A percentile compares a stretch with the other conserved stretches of the same genome.
phyloP scores from a whole-genome alignment of 2,329 filamentous ascomycete species.

The Microcyclosporella mali region DNA sequence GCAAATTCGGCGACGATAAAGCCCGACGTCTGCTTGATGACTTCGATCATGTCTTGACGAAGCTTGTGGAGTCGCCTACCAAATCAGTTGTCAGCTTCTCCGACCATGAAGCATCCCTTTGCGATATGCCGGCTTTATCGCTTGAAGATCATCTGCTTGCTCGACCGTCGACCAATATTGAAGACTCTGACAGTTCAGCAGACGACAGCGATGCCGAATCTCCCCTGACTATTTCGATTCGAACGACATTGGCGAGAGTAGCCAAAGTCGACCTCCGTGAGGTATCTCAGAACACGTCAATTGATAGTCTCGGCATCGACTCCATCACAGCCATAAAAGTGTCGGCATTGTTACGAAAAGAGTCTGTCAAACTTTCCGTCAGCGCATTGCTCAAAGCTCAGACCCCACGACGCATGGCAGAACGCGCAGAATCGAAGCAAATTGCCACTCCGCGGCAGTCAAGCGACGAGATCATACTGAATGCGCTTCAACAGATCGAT shows the following conservation, averaged over 20 bases:
- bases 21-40: conserved; percentile 45
- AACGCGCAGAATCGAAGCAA: conserved; percentile 20
- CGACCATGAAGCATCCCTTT: conserved; percentile 54
- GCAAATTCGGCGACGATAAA: conserved; percentile 48
- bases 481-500: conserved; percentile 10
- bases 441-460: conserved; percentile 29
- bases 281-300: conserved; percentile 56
- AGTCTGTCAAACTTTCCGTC: conserved; percentile 58
- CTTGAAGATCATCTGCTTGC: conserved; percentile 6
- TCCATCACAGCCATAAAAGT: conserved; percentile 90
- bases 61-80: conserved; percentile 48
- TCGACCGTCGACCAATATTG: conserved; percentile 4
- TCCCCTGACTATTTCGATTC: conserved; percentile 30
- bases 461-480: conserved; percentile 13
- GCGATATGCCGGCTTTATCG: conserved; percentile 51
- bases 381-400: conserved; percentile 63
- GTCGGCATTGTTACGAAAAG: conserved; percentile 60
- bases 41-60: conserved; percentile 55
- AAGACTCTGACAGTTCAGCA: conserved; percentile 3
- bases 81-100: conserved; percentile 51
- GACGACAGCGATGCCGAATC: conserved; percentile 6
- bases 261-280: conserved; percentile 54
- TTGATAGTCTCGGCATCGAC: conserved; percentile 83
- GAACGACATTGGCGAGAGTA: conserved; percentile 46
- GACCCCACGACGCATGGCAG: conserved; percentile 60